Base-by-base conservation (phyloP, 148 eudicot species). In the Simmondsia chinensis region DNA sequence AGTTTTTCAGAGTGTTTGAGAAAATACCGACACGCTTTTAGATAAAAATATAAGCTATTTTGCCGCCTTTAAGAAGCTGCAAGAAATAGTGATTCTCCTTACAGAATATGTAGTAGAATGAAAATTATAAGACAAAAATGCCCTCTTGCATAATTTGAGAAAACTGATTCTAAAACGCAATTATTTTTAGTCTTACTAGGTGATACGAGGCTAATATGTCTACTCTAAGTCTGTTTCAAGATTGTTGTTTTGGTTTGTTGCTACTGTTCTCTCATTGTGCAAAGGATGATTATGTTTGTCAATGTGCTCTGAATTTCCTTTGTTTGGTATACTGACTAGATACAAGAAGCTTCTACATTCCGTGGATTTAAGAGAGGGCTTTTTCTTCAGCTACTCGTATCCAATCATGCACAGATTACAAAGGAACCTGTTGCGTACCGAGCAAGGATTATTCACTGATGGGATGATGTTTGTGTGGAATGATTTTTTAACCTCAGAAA, bases 391-490 rank as follows among this genome's bases (percentile, higher is more conserved):
- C 77, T 91, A 80, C 60, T 74, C 89, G 4, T 91, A 91, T 59
- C 77, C 74, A 46, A 49, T 86, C 50, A 86, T 86, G 95, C 77
- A 63, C 41, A 74, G 79, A 58, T 71, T 91, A 58, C 89, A 91
- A 33, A 77, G 71, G 63, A 91, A 91, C 60, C 18, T 77, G 42
- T 46, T 61, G 59, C 60, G 58, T 51, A 65, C 56, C 21, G 66
- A 75, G 57, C 27, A 68, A 54, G 70, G 64, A 48, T 59, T 56
- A 14, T 22, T 46, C 9, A 48, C 70, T 32, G 75, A 74, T 44
- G 78, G 76, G 38, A 76, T 69, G 6, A 72, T 82, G 80, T 91
- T 91, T 46, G 88, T 91, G 7, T 91, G 99, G 99, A 91, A 91
- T 49, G 77, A 77, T 48, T 86, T 72, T 66, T 65, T 86, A 54